Evolutionary conservation across 257 asterid genomes (phyloP).

Genomic region (Solanum tarijense): DNA sequence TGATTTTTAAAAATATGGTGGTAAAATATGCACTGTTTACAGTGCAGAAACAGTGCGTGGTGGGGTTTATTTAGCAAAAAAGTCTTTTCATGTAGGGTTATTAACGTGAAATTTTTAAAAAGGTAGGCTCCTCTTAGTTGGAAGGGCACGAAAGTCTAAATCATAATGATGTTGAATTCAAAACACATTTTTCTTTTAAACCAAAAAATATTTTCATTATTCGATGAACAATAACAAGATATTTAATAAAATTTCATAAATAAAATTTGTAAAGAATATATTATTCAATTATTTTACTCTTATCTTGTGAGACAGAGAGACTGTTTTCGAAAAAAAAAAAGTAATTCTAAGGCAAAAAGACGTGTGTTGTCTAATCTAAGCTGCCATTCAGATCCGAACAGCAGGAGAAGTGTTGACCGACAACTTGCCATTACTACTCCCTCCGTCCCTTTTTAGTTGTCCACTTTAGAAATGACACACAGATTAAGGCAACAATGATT

Average conservation of each 20-base stretch:
- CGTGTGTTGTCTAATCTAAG: no score
- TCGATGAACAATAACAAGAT: neutral
- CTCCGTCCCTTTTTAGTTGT: no score
- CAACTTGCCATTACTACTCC: neutral
- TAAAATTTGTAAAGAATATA: no score
- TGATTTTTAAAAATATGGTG: neutral
- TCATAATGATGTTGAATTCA: neutral
- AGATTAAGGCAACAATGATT: no score
- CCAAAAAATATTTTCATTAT: neutral
- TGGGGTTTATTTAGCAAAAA: neutral
- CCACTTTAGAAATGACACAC: no score
- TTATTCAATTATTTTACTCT: no score
- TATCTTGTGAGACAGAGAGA: neutral
- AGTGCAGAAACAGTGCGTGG: neutral
- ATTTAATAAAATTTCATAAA: neutral
- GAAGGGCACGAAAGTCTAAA: neutral
- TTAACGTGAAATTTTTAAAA: neutral
- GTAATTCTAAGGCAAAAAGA: no score
- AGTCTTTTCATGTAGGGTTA: neutral
- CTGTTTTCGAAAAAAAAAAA: neutral
- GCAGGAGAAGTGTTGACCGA: slow-evolving; percentile 6
- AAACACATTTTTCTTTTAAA: neutral
- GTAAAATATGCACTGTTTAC: neutral
- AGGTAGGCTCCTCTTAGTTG: neutral
- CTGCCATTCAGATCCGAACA: slow-evolving; percentile 27